A percentile compares a stretch with the other conserved stretches of the same genome.
Conservation (phyloP, 2,329 filamentous ascomycete species). For the Trichoderma asperellum region DNA sequence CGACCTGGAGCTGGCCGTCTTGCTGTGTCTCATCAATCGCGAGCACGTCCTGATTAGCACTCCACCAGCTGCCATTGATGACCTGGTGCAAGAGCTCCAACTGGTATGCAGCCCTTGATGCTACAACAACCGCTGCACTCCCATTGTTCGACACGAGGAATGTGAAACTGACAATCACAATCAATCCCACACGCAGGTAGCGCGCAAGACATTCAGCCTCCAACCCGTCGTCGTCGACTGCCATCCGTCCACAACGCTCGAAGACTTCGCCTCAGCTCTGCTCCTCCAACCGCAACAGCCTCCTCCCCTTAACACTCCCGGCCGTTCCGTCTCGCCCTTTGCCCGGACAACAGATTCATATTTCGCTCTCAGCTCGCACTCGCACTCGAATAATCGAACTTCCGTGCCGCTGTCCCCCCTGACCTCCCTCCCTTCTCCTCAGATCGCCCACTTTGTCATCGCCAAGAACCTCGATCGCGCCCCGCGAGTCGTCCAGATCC, state of each 20-base stretch:
- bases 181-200: slow-evolving; percentile 55
- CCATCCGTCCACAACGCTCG: slow-evolving; percentile 71
- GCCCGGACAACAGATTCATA: slow-evolving; percentile 39
- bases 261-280: slow-evolving; percentile 77
- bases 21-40: slow-evolving; percentile 78
- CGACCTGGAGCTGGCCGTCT: slow-evolving; percentile 83
- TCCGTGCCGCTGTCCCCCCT: slow-evolving; percentile 39
- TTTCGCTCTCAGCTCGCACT: slow-evolving; percentile 39
- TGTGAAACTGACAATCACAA: background rate
- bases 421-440: slow-evolving; percentile 36
- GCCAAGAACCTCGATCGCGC: slow-evolving; percentile 78
- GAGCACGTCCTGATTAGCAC: slow-evolving; percentile 91
- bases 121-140: background rate
- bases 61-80: slow-evolving; percentile 62
- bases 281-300: slow-evolving; percentile 48
- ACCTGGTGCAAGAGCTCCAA: slow-evolving; percentile 73
- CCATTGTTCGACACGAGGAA: background rate
- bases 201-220: slow-evolving; percentile 72
- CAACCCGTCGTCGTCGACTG: slow-evolving; percentile 73
- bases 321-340: slow-evolving; percentile 36
- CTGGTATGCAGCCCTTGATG: slow-evolving; percentile 53
- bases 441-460: slow-evolving; percentile 81
- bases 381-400: slow-evolving; percentile 39
- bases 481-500: slow-evolving; percentile 77
- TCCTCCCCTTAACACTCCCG: slow-evolving; percentile 32